Base-by-base conservation (phyloP, 2,329 filamentous ascomycete species). In the Venturia pyrina region DNA sequence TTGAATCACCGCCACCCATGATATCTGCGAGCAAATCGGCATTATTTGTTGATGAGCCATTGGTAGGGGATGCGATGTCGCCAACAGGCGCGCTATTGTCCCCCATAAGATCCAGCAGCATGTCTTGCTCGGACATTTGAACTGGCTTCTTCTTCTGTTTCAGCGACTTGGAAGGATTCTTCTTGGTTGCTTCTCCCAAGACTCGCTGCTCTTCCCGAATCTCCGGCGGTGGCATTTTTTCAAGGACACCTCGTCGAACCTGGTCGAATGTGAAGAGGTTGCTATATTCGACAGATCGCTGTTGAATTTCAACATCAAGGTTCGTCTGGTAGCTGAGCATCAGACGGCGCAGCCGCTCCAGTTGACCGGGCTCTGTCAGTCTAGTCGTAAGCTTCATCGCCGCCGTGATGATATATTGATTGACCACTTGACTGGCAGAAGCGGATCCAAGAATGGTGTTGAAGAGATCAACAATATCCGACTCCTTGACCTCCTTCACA, bases 171-270 rank as follows among this genome's bases (percentile, higher is more conserved):
- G 85, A 78, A 19, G 63, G 63, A 21, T 32, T 59, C 65, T 77
- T 77, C 61, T 79, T 75, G 71, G 80, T 80, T 0, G 91, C 88
- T 72, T 93, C 89, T 56, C 93, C 93, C 21, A 99, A 82, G 3
- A 97, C 93, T 67, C 93, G 85, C 65, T 95, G 93, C 75, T 96
- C 91, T 75, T 99, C 95, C 70, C 93, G 91, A 73, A 99, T 98
- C 76, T 98, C 93, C 10, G 95, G 95, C 1, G 95, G 86, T 8
- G 95, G 95, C 96, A 99, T 99, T 76, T 95, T 96, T 78, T 99
- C 95, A 13, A 99, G 81, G 2, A 99, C 95, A 66, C 95, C 95
- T 67, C 85, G 85, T 65, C 93, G 87, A 66, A 99, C 90, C 67
- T 91, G 83, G 70, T 99, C 93, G 72, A 91, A 91, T 0, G 86